Evolutionary conservation across 805 yeast species (phyloP).

Genomic region (Cyberlindnera misumaiensis): DNA sequence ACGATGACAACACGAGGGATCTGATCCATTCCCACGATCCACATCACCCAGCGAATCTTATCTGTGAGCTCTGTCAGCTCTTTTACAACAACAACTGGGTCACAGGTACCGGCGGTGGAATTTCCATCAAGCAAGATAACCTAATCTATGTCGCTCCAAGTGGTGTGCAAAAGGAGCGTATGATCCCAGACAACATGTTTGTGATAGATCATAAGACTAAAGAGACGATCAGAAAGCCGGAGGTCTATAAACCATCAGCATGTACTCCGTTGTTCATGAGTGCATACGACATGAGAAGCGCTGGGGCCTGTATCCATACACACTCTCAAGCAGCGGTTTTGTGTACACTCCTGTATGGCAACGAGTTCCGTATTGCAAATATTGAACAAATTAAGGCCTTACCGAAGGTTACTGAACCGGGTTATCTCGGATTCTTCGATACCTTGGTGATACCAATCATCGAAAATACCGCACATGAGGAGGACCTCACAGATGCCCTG

Average conservation of each 20-base stretch:
- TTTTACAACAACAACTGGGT: conserved; percentile 86
- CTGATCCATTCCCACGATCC: conserved; percentile 20
- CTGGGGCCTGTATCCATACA: conserved; percentile 93
- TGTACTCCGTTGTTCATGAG: conserved; percentile 86
- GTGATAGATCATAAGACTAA: conserved; percentile 54
- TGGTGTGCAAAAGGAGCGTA: conserved; percentile 92
- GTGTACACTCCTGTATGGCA: conserved; percentile 61
- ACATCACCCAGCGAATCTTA: conserved; percentile 64
- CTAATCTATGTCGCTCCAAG: conserved; percentile 79
- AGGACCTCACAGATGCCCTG: conserved; percentile 64
- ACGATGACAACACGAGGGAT: conserved; percentile 14
- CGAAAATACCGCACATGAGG: conserved; percentile 86
- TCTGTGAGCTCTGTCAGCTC: conserved; percentile 70
- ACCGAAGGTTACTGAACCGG: conserved; percentile 45
- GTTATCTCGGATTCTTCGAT: conserved; percentile 66
- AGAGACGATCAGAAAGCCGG: conserved; percentile 54
- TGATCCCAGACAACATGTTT: conserved; percentile 76
- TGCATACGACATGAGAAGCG: conserved; percentile 55
- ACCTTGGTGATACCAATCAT: conserved; percentile 82
- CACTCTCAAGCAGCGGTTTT: conserved; percentile 88
- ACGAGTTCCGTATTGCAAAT: conserved; percentile 68
- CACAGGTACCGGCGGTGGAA: conserved; percentile 95
- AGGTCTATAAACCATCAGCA: conserved; percentile 76
- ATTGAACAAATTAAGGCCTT: conserved; percentile 92
- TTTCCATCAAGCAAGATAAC: conserved; percentile 56